Conservation (phyloP, 169 alveolate species). For the Neospora caninum region DNA sequence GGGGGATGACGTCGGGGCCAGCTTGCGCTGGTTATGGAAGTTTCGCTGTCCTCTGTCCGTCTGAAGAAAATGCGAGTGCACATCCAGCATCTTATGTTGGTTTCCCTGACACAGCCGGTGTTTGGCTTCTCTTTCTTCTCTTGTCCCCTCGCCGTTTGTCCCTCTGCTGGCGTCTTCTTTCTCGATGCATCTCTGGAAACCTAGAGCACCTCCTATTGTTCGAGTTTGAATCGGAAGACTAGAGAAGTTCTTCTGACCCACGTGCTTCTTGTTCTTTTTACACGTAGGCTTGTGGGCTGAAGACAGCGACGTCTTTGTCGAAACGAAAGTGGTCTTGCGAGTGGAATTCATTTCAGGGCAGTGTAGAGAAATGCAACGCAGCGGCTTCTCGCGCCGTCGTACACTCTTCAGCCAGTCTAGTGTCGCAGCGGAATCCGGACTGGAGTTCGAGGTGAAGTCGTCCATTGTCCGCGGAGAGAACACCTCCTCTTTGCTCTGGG, state of each 20-base stretch:
- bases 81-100: background rate
- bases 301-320: background rate
- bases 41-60: background rate
- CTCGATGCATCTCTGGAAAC: background rate
- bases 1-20: background rate
- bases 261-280: background rate
- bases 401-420: conserved; percentile 1
- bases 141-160: background rate
- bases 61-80: background rate
- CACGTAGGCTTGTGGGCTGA: background rate
- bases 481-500: too few relatives aligned
- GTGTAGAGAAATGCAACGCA: background rate
- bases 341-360: background rate
- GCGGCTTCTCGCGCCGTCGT: background rate
- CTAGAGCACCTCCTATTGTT: background rate
- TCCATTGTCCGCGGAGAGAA: background rate
- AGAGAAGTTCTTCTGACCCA: background rate
- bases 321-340: background rate
- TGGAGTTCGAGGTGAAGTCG: background rate
- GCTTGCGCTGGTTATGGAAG: background rate
- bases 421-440: background rate
- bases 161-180: background rate
- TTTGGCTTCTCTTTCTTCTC: background rate
- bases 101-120: background rate
- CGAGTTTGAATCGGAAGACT: background rate